Conservation (phyloP, 1,284 basidiomycete genomes). For the Trichosporon asahii region DNA sequence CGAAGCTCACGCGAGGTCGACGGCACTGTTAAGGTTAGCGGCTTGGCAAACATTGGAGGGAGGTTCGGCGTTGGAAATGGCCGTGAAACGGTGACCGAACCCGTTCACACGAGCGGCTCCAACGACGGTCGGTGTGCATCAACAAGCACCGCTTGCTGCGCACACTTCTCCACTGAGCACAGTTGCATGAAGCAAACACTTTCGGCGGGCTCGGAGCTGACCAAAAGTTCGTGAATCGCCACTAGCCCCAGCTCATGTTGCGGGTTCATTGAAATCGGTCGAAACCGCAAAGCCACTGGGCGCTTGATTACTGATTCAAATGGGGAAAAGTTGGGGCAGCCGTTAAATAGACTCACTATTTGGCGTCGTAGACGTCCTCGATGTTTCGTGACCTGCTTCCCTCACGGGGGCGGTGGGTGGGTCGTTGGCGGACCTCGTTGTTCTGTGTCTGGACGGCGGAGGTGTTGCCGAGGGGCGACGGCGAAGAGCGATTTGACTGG, state of each 20-base stretch:
- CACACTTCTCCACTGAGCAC: neutral
- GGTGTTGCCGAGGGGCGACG: neutral
- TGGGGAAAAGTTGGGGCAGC: neutral
- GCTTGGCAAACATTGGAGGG: neutral
- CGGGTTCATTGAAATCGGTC: neutral
- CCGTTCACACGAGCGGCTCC: neutral
- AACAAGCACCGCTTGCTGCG: neutral
- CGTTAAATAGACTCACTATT: constrained; percentile 41
- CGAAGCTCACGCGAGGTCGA: constrained; percentile 46
- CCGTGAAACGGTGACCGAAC: neutral
- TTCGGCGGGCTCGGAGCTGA: neutral
- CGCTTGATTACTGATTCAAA: neutral
- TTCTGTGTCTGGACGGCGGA: constrained; percentile 22
- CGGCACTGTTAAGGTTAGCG: constrained; percentile 34
- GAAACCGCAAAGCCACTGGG: neutral
- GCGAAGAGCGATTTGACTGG: constrained; percentile 16
- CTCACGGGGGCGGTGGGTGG: constrained; percentile 25
- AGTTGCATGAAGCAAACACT: neutral
- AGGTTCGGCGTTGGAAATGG: neutral
- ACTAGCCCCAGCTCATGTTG: neutral
- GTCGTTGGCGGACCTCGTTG: constrained; percentile 20
- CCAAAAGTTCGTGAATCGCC: neutral
- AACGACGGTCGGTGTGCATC: neutral
- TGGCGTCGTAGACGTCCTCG: constrained; percentile 50
- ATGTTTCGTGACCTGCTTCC: constrained; percentile 38